phyloP scores from a whole-genome alignment of 345 rosid species.

The Acer negundo region DNA sequence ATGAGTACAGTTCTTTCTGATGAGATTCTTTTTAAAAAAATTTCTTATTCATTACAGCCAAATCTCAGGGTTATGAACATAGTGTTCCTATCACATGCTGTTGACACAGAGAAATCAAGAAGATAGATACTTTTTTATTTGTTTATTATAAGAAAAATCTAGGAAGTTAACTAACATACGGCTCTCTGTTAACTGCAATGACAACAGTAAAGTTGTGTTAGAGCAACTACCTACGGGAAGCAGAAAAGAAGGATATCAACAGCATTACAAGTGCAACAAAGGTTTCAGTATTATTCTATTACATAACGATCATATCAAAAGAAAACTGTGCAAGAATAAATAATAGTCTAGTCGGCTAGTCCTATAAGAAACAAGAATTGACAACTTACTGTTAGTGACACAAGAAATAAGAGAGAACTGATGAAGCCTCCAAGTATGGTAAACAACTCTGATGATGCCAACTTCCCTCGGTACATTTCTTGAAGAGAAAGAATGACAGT shows the following conservation, averaged over 20 bases:
- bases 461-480: constrained; percentile 69
- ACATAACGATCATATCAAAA: not conserved
- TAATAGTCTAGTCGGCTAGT: not conserved
- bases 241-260: not conserved
- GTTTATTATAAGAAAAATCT: too few species aligned
- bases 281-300: not conserved
- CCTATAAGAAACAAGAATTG: not conserved
- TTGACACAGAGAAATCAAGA: not conserved
- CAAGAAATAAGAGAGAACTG: constrained; percentile 80
- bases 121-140: too few species aligned
- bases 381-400: constrained; percentile 62
- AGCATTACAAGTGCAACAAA: not conserved
- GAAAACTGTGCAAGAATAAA: not conserved
- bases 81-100: constrained; percentile 1
- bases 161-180: not conserved
- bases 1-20: too few species aligned
- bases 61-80: not conserved
- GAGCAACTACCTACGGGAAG: not conserved
- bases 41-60: not conserved
- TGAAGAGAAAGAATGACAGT: constrained; percentile 71
- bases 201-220: not conserved
- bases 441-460: constrained; percentile 78
- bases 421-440: constrained; percentile 87
- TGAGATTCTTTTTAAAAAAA: not conserved
- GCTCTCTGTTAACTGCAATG: not conserved